phyloP scores from a whole-genome alignment of 1,139 yeast species.

The Taphrina pruni region DNA sequence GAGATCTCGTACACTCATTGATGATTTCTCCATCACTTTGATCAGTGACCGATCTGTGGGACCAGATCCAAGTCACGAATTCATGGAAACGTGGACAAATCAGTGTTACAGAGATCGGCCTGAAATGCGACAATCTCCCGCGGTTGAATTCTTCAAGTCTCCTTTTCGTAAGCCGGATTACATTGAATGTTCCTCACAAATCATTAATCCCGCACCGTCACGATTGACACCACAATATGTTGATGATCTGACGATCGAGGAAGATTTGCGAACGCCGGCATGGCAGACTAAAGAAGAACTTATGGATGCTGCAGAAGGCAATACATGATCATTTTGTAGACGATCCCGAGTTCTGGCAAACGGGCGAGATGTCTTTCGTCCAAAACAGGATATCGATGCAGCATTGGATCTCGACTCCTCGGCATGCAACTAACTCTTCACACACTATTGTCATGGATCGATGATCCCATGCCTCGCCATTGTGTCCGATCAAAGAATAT shows the following conservation, averaged over 20 bases:
- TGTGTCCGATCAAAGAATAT: no score
- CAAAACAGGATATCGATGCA: no score
- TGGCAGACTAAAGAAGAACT: neutral
- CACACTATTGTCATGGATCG: no score
- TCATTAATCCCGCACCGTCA: neutral
- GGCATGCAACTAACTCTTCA: no score
- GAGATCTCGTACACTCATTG: neutral
- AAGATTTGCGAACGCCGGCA: conserved; percentile 1
- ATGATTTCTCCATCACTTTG: conserved; percentile 1
- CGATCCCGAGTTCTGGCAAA: no score
- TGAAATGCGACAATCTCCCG: neutral
- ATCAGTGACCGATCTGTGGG: neutral
- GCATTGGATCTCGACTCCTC: no score
- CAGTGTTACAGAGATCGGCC: no score
- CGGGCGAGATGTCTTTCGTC: no score
- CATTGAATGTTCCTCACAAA: conserved; percentile 8
- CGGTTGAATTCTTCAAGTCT: neutral
- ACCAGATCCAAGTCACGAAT: conserved; percentile 3
- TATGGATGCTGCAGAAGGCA: no score
- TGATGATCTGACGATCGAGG: neutral
- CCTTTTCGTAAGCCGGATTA: conserved; percentile 1
- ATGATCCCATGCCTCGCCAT: no score
- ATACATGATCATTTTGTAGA: no score
- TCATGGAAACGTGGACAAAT: neutral
- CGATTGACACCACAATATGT: conserved; percentile 1